Evolutionary conservation across 495 filamentous ascomycete species (phyloP), one percentile per base, ranked within the genome.

Genomic region (Penicillium cataractarum): DNA sequence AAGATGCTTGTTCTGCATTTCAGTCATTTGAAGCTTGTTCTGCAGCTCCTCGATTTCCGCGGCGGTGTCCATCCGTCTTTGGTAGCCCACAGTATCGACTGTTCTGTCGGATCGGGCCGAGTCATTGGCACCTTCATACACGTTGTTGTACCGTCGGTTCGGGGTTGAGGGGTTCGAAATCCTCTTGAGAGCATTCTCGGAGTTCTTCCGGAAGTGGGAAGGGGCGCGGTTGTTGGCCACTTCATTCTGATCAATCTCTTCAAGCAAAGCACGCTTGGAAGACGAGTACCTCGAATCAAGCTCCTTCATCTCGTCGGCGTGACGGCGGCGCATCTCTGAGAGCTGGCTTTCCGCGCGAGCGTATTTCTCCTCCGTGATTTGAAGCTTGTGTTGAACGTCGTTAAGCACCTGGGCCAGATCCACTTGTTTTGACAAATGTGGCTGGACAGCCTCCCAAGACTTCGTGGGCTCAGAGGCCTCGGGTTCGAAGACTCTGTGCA

Each of bases 1-100:
- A 17, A 99, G 85, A 71, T 99, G 94, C 37, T 91, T 88, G 76
- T 97, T 97, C 65, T 94, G 91, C 92, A 99, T 97, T 75, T 98
- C 90, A 8, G 90, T 89, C 78, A 98, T 86, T 68, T 99, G 94
- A 49, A 99, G 85, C 73, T 96, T 92, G 72, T 96, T 98, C 70
- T 97, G 95, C 49, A 97, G 81, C 74, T 96, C 87, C 69, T 99
- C 95, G 9, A 97, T 79, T 69, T 99, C 94, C 12, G 91, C 86
- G 37, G 92, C 93, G 58, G 97, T 78, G 69, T 99, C 95, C 89
- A 96, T 92, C 17, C 89, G 87, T 66, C 90, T 91, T 70, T 96
- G 92, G 76, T 90, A 96, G 63, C 90, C 88, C 51, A 93, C 83
- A 46, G 92, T 93, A 73, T 98, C 95, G 40, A 93, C 89, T 0